These are phyloP conservation scores for Rhizoctonia solani DNA, from an alignment of 1,284 basidiomycete species.

Conservation along the genomic window DNA sequence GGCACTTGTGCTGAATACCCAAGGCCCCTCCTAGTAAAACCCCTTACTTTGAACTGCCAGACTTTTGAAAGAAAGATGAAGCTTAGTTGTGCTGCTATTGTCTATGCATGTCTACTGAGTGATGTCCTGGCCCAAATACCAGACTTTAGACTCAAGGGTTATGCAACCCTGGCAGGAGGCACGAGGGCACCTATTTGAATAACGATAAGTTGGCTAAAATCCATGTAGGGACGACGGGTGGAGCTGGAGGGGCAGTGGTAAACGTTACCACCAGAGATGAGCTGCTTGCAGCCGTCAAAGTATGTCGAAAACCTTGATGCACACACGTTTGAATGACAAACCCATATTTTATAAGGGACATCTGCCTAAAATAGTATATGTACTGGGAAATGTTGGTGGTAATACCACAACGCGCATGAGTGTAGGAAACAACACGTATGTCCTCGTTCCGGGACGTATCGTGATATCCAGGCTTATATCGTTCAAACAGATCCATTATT, in stretches of 20 bases:
- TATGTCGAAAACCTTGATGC: background rate
- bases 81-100: background rate
- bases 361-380: slow-evolving; percentile 53
- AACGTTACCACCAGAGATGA: slow-evolving; percentile 20
- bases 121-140: background rate
- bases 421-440: slow-evolving; percentile 18
- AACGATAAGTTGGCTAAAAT: background rate
- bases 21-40: no score
- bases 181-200: background rate
- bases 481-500: slow-evolving; percentile 6
- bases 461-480: background rate
- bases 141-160: background rate
- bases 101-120: background rate
- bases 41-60: no score
- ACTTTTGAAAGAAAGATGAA: background rate
- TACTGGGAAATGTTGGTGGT: slow-evolving; percentile 39
- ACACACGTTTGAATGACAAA: background rate
- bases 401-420: slow-evolving; percentile 7
- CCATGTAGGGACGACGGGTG: slow-evolving; percentile 7
- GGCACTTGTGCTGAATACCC: no score
- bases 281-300: slow-evolving; percentile 3
- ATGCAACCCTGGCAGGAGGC: background rate
- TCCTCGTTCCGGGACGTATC: background rate
- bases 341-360: slow-evolving; percentile 41
- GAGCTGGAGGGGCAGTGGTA: background rate